Conservation (phyloP, 495 filamentous ascomycete species). For the Talaromyces ruber region DNA sequence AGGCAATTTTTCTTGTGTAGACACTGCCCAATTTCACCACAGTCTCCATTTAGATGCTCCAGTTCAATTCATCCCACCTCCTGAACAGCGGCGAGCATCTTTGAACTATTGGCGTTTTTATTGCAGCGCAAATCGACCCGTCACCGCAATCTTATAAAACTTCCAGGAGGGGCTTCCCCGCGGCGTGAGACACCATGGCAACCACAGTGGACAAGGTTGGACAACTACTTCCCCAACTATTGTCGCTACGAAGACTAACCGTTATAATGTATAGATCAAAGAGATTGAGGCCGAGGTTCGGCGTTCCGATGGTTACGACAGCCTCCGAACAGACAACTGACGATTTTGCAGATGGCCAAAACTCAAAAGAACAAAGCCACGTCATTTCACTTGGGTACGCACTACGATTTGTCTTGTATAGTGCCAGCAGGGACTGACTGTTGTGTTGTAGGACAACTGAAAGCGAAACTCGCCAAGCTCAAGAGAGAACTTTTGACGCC, state of each 20-base stretch:
- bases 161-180: not conserved
- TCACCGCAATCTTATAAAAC: not conserved
- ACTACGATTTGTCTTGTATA: not conserved
- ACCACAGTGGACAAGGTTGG: constrained; percentile 92
- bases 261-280: constrained; percentile 65
- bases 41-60: not conserved
- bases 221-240: constrained; percentile 4
- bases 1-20: not conserved
- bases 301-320: constrained; percentile 18
- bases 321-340: constrained; percentile 11
- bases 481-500: constrained; percentile 94
- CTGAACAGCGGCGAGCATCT: too few relatives aligned
- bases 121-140: not conserved
- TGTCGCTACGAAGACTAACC: constrained; percentile 3
- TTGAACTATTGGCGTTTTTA: not conserved
- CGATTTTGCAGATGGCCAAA: constrained; percentile 64
- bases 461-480: constrained; percentile 96
- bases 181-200: constrained; percentile 57
- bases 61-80: not conserved
- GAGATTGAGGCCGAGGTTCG: constrained; percentile 88
- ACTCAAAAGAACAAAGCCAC: constrained; percentile 99
- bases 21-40: not conserved
- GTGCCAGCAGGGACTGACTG: constrained; percentile 12
- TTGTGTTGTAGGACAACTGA: constrained; percentile 64
- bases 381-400: constrained; percentile 65